A percentile compares a stretch with the other conserved stretches of the same genome.
These are phyloP conservation scores for Achaetomiella virescens DNA, from an alignment of 495 filamentous ascomycete species.

Conservation along the genomic window DNA sequence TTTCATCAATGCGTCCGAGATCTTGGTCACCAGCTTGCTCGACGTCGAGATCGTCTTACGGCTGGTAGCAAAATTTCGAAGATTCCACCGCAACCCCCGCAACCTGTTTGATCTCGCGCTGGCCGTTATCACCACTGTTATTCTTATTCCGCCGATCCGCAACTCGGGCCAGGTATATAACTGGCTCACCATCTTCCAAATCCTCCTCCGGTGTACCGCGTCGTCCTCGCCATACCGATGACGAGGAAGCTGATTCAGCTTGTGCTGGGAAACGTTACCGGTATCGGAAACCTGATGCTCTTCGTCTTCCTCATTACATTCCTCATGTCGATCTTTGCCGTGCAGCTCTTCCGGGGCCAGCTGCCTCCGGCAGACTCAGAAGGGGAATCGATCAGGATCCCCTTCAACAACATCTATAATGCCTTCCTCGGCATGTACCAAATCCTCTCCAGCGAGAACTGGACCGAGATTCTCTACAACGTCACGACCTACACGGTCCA, in stretches of 20 bases:
- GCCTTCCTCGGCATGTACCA: conserved; percentile 98
- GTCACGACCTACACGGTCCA: conserved; percentile 59
- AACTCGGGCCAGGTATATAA: conserved; percentile 71
- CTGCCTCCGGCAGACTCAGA: conserved; percentile 54
- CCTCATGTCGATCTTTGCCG: conserved; percentile 85
- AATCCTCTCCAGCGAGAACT: conserved; percentile 94
- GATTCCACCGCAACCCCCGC: conserved; percentile 62
- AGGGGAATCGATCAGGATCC: conserved; percentile 55
- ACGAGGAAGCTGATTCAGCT: conserved; percentile 78
- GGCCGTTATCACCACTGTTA: conserved; percentile 72
- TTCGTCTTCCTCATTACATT: conserved; percentile 97
- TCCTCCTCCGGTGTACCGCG: conserved; percentile 84
- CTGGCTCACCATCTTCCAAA: conserved; percentile 90
- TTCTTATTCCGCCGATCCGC: conserved; percentile 77
- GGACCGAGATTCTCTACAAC: conserved; percentile 83
- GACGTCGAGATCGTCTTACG: conserved; percentile 77
- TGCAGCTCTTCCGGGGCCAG: conserved; percentile 86
- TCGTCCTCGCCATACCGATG: conserved; percentile 82
- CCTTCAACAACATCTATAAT: conserved; percentile 89
- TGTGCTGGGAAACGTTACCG: conserved; percentile 85
- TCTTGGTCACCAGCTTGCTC: conserved; percentile 70
- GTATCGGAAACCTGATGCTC: conserved; percentile 88
- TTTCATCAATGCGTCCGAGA: conserved; percentile 60
- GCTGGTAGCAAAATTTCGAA: conserved; percentile 69
- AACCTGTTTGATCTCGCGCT: conserved; percentile 79